These are phyloP conservation scores for Neurospora sp. DNA, from an alignment of 495 filamentous ascomycete species.

Conservation along the genomic window DNA sequence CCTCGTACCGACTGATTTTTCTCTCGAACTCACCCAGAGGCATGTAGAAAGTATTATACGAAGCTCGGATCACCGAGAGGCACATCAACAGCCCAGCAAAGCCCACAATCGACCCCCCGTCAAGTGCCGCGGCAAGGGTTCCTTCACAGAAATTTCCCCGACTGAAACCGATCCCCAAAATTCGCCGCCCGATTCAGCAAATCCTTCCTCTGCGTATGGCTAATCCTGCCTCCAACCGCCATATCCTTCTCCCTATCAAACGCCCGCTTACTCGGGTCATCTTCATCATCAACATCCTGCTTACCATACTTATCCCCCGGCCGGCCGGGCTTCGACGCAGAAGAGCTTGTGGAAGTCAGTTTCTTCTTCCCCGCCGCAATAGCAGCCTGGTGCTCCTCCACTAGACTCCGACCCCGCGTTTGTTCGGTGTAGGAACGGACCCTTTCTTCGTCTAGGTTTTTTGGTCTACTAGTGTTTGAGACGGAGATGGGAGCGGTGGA, in stretches of 20 bases:
- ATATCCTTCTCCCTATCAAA: conserved; percentile 97
- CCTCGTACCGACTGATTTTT: not conserved
- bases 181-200: conserved; percentile 71
- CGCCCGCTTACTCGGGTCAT: conserved; percentile 80
- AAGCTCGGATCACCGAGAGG: not conserved
- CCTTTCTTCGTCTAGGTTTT: conserved; percentile 13
- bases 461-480: not conserved
- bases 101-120: not conserved
- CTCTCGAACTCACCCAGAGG: not conserved
- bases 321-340: conserved; percentile 7
- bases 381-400: conserved; percentile 47
- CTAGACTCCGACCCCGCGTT: conserved; percentile 51
- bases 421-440: conserved; percentile 32
- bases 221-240: conserved; percentile 60
- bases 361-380: conserved; percentile 5
- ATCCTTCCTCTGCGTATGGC: conserved; percentile 63
- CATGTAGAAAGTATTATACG: not conserved
- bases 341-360: not conserved
- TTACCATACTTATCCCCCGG: conserved; percentile 2
- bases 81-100: not conserved
- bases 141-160: conserved; percentile 55
- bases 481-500: not conserved
- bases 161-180: conserved; percentile 74
- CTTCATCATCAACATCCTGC: conserved; percentile 60
- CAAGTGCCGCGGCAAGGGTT: not conserved